These are phyloP conservation scores for Madurella mycetomatis DNA, from an alignment of 2,329 filamentous ascomycete species.

Conservation along the genomic window DNA sequence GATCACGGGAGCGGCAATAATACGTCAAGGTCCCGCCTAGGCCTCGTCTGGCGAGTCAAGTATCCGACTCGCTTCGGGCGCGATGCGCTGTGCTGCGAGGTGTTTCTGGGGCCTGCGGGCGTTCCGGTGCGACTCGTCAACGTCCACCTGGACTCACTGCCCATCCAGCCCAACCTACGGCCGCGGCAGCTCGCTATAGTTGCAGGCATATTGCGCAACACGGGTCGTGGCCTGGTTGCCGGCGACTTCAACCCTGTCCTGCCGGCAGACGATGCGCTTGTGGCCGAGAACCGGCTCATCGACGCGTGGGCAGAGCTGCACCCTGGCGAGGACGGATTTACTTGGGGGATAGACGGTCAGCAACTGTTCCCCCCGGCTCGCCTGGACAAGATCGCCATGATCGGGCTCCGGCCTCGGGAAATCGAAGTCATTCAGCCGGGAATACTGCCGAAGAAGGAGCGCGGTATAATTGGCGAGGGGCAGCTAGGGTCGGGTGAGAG, in stretches of 20 bases:
- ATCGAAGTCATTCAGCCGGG: background rate
- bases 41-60: background rate
- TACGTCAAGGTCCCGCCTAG: background rate
- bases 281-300: background rate
- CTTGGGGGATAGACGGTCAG: background rate
- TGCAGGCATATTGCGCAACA: background rate
- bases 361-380: slow-evolving; percentile 3
- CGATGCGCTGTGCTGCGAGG: slow-evolving; percentile 7
- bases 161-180: slow-evolving; percentile 3
- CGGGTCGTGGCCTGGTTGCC: background rate
- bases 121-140: background rate
- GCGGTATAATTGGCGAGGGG: too few species aligned
- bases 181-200: background rate
- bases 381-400: background rate
- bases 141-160: slow-evolving; percentile 7
- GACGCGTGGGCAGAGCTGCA: background rate
- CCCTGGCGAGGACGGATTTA: background rate
- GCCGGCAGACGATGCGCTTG: background rate
- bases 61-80: background rate
- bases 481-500: background rate
- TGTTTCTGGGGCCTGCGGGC: background rate
- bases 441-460: background rate
- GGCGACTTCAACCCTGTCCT: slow-evolving; percentile 7
- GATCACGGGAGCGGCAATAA: too few species aligned
- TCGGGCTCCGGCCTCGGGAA: background rate